Evolutionary conservation across 2,329 filamentous ascomycete genomes (phyloP).

Genomic region (Fusarium coicis): DNA sequence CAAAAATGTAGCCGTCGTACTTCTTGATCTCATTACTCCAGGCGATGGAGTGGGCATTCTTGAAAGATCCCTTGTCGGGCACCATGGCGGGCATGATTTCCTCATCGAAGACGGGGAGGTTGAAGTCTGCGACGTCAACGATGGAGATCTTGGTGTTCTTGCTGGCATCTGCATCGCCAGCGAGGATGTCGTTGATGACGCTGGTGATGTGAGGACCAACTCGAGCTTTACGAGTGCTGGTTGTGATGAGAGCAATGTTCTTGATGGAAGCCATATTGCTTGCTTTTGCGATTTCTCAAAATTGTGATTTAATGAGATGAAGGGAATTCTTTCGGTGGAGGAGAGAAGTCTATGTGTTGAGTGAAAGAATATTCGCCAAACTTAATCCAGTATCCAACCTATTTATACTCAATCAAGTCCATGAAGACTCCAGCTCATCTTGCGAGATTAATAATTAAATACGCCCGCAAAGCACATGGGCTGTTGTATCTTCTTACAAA

Average conservation of each 20-base stretch:
- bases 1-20: constrained; percentile 60
- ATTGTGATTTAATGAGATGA: no score
- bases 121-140: constrained; percentile 32
- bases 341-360: background rate
- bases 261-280: background rate
- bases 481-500: background rate
- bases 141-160: background rate
- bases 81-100: constrained; percentile 52
- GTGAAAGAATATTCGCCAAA: background rate
- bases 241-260: constrained; percentile 24
- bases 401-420: background rate
- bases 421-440: rapidly evolving
- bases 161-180: background rate
- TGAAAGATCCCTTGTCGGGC: constrained; percentile 48
- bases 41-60: constrained; percentile 53
- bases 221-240: constrained; percentile 19
- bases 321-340: background rate
- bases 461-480: background rate
- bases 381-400: no score
- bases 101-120: constrained; percentile 59
- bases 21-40: constrained; percentile 58
- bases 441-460: background rate
- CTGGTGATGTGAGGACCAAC: constrained; percentile 11
- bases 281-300: rapidly evolving
- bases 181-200: constrained; percentile 14